Percentiles rank a stretch among this genome's conserved stretches.
Conservation (phyloP, 139 green algal species). For the Haematococcus sp. region DNA sequence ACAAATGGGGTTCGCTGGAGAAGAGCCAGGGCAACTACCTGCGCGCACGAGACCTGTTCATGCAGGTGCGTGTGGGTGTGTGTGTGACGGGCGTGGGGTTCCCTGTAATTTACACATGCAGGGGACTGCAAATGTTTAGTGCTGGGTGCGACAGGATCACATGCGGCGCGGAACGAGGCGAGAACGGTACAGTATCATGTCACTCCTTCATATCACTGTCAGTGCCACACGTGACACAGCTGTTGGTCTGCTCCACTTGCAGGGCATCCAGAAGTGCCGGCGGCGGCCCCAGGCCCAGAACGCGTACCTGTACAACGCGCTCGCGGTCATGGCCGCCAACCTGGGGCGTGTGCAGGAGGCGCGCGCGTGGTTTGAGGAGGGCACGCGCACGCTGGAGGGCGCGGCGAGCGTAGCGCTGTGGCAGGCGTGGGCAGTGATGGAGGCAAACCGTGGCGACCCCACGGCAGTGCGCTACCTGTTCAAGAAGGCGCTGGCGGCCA, state of each 20-base stretch:
- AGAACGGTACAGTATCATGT: no score
- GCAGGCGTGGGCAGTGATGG: constrained; percentile 79
- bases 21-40: constrained; percentile 82
- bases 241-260: constrained; percentile 3
- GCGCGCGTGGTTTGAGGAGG: constrained; percentile 79
- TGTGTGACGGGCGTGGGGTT: no score
- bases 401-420: constrained; percentile 33
- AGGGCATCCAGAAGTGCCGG: constrained; percentile 60
- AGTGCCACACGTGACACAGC: background rate
- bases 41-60: constrained; percentile 75
- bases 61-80: constrained; percentile 32
- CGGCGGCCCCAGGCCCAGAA: constrained; percentile 46
- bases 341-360: constrained; percentile 72
- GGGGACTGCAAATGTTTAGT: no score
- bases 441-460: constrained; percentile 60
- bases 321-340: constrained; percentile 76
- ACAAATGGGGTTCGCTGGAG: constrained; percentile 97
- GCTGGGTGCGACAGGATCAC: no score
- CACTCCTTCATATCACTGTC: no score
- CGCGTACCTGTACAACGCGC: constrained; percentile 83
- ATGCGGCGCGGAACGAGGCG: no score
- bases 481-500: constrained; percentile 54
- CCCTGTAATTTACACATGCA: no score
- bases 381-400: constrained; percentile 54
- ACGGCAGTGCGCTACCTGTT: constrained; percentile 59